Evolutionary conservation across 176 grass and related monocot genomes (phyloP).

Genomic region (Aechmea fasciata): DNA sequence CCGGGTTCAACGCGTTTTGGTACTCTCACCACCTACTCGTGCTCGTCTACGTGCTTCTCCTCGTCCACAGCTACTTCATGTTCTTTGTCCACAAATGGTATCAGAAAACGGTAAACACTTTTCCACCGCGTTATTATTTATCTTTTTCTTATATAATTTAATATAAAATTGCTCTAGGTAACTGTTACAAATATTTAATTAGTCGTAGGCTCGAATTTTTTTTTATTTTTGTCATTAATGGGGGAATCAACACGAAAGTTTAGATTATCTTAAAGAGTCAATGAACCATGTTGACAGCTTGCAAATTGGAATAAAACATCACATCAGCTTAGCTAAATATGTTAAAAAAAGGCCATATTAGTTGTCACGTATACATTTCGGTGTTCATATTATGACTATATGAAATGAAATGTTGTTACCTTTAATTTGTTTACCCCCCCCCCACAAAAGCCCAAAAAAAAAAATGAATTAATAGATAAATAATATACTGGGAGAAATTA

Average conservation of each 20-base stretch:
- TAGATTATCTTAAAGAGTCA: no score
- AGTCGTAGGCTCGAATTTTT: no score
- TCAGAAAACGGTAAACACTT: conserved; percentile 60
- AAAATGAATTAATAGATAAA: no score
- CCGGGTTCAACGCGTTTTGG: conserved; percentile 97
- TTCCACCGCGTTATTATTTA: background rate
- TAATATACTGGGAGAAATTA: no score
- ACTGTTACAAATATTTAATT: no score
- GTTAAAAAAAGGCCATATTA: no score
- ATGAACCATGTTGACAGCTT: background rate
- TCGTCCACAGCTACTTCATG: conserved; percentile 80
- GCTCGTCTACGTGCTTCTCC: conserved; percentile 61
- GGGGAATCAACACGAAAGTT: no score
- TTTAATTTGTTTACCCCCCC: no score
- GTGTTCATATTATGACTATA: no score
- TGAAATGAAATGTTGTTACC: no score
- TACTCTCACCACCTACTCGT: conserved; percentile 93
- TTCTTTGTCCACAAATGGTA: conserved; percentile 79
- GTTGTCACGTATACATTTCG: no score
- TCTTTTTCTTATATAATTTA: background rate
- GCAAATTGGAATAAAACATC: background rate
- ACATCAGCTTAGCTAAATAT: background rate
- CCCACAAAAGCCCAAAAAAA: no score
- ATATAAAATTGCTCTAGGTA: background rate
- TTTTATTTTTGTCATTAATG: background rate